Evolutionary conservation across 148 eudicot genomes (phyloP), one percentile per base, ranked within the genome.

Genomic region (Rhododendron molle): DNA sequence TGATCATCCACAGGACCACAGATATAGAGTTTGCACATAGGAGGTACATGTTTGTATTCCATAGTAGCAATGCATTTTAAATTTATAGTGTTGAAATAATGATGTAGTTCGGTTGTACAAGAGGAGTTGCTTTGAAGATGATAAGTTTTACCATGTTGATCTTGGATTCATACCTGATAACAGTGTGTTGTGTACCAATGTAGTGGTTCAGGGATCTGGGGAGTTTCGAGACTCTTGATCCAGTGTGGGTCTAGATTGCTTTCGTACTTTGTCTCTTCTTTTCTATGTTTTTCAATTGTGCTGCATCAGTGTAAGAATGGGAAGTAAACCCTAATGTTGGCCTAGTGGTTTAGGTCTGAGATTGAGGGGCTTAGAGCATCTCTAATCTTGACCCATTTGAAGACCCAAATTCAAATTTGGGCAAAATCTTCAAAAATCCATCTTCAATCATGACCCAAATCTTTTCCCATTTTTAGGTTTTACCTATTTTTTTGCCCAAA

Each of bases 1-100:
- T 71, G 46, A 67, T 36, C 46, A 38, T 52, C 38, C 28, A 54
- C 44, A 40, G 44, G 44, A 40, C 44, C 44, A 40, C n/a, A 84
- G 47, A 81, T 77, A 56, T 83, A 83, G 85, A 76, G 50, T 83
- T 73, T 87, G 89, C 89, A 89, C 88, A 85, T 76, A 60, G 62
- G 47, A 83, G 85, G 49, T 76, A 80, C 83, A 83, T 85, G 86
- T 81, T 44, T 86, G 89, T 86, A 86, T 80, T 21, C 71, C 71
- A 62, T 86, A 74, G 76, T 58, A 54, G 32, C 71, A 20, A 32
- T 47, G 21, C 60, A 21, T 72, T 44, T 71, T 38, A 47, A 34
- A 84, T 50, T 60, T 76, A 88, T 69, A 83, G 86, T 54, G 89
- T 80, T 89, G 60, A 26, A 85, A 60, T 83, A 76, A 76, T 86